These are phyloP conservation scores for Aspergillus campestris DNA, from an alignment of 495 filamentous ascomycete species.

Conservation along the genomic window DNA sequence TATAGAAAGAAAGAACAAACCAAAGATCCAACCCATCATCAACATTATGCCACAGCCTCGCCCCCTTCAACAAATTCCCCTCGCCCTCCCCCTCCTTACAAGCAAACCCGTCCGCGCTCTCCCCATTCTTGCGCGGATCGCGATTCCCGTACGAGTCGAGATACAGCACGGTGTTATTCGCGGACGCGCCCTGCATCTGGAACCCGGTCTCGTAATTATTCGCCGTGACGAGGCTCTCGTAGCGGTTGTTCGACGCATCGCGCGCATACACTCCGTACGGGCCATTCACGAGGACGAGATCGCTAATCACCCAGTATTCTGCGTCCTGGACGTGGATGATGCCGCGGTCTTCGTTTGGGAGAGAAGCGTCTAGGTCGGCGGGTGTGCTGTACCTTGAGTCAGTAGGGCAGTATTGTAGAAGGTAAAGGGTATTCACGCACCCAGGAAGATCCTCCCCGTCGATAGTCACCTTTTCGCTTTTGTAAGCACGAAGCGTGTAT, in stretches of 20 bases:
- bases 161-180: constrained; percentile 12
- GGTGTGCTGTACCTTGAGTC: constrained; percentile 3
- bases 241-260: constrained; percentile 14
- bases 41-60: constrained; percentile 14
- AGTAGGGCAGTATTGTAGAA: background rate
- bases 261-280: constrained; percentile 12
- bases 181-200: constrained; percentile 10
- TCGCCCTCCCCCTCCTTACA: constrained; percentile 14
- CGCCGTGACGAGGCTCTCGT: constrained; percentile 10
- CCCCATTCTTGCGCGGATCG: constrained; percentile 14
- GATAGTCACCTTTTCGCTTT: constrained; percentile 9
- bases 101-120: constrained; percentile 14
- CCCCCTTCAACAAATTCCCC: constrained; percentile 11
- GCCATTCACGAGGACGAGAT: constrained; percentile 13
- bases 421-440: background rate
- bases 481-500: constrained; percentile 7
- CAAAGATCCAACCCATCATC: constrained; percentile 13
- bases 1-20: background rate
- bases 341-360: constrained; percentile 8
- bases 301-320: constrained; percentile 14
- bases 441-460: constrained; percentile 11
- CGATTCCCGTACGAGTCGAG: constrained; percentile 13
- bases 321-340: constrained; percentile 13
- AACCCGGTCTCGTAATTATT: constrained; percentile 16
- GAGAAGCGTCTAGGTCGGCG: constrained; percentile 7